Evolutionary conservation across 768 basidiomycete genomes (phyloP), one percentile per base, ranked within the genome.

Genomic region (Trametes cingulata): DNA sequence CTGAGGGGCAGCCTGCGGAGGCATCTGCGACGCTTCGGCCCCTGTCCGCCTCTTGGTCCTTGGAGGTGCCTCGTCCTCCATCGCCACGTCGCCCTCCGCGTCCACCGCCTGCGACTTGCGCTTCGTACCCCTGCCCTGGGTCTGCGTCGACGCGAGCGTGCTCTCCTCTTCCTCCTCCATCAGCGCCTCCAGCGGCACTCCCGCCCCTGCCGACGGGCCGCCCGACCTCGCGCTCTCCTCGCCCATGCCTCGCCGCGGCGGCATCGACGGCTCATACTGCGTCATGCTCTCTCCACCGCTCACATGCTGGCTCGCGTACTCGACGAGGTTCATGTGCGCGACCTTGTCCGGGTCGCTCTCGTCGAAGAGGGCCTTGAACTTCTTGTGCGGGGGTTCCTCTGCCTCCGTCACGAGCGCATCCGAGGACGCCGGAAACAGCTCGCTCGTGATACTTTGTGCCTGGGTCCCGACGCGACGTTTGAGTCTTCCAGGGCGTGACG

Each of bases 301-400:
- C 40, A 17, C 39, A 19, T 45, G 52, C 55, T 67, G 61, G n/a
- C 56, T 65, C 8, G 35, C 50, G 27, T 68, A 65, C 41, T 66
- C 64, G 17, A 55, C 60, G 50, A 64, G 8, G 35, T 42, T 52
- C 56, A 52, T 63, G 22, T 72, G 67, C 43, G 63, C 60, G 65
- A 76, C 64, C 61, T 73, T 70, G 62, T 78, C 78, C 27, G 85
- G 86, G 67, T 85, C 77, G 42, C 77, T 86, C 9, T 84, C 82
- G 17, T 90, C 88, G 62, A 88, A 90, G 12, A 90, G 75, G 0
- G 84, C 82, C 65, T 84, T 86, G 75, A 85, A 88, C 70, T 84
- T 88, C 68, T 90, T 90, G 25, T 82, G 70, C 2, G 85, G 82
- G 0, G 85, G 88, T 62, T 85, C 85, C n/a, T 62, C 54, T 4